phyloP scores from a whole-genome alignment of 768 basidiomycete genomes.

The Paxillus ammoniavirescens region DNA sequence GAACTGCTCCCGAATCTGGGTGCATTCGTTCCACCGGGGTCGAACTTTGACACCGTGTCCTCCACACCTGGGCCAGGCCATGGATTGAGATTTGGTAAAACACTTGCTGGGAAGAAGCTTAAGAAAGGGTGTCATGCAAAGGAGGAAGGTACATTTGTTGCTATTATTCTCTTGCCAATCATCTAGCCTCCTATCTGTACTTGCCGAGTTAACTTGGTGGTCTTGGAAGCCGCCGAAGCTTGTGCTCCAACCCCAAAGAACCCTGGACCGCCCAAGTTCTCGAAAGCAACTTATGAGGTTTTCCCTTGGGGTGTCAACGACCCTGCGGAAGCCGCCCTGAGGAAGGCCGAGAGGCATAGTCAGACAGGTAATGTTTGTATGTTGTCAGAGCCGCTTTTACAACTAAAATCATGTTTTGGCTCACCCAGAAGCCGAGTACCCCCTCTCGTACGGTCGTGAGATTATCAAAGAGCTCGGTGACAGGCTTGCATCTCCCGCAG shows the following conservation, averaged over 20 bases:
- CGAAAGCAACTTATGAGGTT: slow-evolving; percentile 63
- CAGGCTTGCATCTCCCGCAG: slow-evolving; percentile 84
- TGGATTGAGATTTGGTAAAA: slow-evolving; percentile 13
- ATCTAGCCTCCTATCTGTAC: no score
- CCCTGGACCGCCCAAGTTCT: slow-evolving; percentile 7
- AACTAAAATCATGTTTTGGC: no score
- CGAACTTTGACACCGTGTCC: slow-evolving; percentile 8
- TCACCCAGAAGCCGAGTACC: background rate
- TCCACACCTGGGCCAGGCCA: slow-evolving; percentile 1
- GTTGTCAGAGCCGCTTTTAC: no score
- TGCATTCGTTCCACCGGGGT: slow-evolving; percentile 23
- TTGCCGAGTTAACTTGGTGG: no score
- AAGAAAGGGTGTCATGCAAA: slow-evolving; percentile 16
- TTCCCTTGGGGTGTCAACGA: slow-evolving; percentile 85
- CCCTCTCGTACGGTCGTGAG: no score
- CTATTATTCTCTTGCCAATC: no score
- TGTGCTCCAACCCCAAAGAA: slow-evolving; percentile 11
- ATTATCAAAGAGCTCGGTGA: no score
- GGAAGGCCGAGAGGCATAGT: slow-evolving; percentile 15
- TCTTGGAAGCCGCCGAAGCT: slow-evolving; percentile 6
- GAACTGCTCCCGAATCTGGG: slow-evolving; percentile 25
- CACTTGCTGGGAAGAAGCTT: slow-evolving; percentile 12
- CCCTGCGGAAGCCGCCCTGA: slow-evolving; percentile 49
- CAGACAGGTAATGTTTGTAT: slow-evolving; percentile 6
- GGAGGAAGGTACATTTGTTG: background rate